These are phyloP conservation scores for Abrus precatorius DNA, from an alignment of 306 rosid genomes.

Conservation along the genomic window DNA sequence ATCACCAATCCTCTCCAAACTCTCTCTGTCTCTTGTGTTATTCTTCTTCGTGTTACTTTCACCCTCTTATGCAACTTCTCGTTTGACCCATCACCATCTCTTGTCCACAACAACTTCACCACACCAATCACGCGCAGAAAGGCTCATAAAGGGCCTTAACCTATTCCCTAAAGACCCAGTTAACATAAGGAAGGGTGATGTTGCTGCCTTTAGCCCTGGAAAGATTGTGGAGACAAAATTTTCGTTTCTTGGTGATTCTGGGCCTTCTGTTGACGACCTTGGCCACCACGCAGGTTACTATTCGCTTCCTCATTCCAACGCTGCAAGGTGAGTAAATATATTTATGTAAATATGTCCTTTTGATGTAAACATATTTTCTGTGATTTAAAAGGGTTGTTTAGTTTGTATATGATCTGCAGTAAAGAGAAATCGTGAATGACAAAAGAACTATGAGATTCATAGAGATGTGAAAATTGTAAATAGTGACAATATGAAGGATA, in stretches of 20 bases:
- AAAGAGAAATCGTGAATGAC: too few species aligned
- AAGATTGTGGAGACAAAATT: constrained; percentile 74
- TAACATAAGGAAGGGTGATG: constrained; percentile 43
- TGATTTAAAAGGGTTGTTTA: too few species aligned
- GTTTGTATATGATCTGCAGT: too few species aligned
- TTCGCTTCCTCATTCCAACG: constrained; percentile 68
- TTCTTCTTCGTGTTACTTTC: constrained; percentile 48
- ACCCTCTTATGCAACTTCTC: constrained; percentile 40
- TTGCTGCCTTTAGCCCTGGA: constrained; percentile 45
- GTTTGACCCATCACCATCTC: not conserved
- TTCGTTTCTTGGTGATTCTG: constrained; percentile 47
- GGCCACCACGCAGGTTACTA: constrained; percentile 98
- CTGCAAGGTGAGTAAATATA: constrained; percentile 64
- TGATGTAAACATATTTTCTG: too few species aligned
- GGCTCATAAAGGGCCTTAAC: constrained; percentile 69
- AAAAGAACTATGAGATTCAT: too few species aligned
- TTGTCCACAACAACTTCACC: constrained; percentile 21
- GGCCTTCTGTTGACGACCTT: constrained; percentile 68
- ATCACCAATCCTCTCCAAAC: constrained; percentile 38
- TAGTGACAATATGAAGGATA: not conserved
- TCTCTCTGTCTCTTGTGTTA: constrained; percentile 44
- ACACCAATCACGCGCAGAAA: constrained; percentile 62
- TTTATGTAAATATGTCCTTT: constrained; percentile 17
- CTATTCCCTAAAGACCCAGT: constrained; percentile 69
- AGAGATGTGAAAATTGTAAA: too few species aligned